Base-by-base conservation (phyloP, 805 yeast genomes). In the Helenozyma rhizophorensis region DNA sequence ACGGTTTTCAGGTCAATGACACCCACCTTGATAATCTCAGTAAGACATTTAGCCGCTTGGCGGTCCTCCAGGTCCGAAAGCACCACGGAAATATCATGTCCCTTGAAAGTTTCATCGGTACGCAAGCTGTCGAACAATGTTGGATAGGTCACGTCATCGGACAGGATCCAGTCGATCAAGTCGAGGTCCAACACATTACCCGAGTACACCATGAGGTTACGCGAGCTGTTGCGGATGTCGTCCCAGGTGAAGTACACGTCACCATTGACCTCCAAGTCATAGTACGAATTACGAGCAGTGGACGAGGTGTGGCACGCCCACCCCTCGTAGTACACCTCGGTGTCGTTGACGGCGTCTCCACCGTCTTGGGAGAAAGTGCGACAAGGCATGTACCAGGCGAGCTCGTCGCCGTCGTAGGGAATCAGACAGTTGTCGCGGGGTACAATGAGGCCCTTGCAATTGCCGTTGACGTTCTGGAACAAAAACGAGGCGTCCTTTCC, bases 381-480 rank as follows among this genome's bases (percentile, higher is more conserved):
- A 66, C 98, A 93, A 3, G 98, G 97, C 81, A 89, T 87, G 61
- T 93, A 93, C 96, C 96, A 89, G 12, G 95, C 97, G 46, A 90
- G 56, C 15, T 74, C 79, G 21, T 74, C 72, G 25, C 62, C 69
- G 35, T 74, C 68, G 30, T 42, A 45, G 1, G 97, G 97, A 37
- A 89, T 89, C 0, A 81, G 48, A 47, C 84, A 74, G 51, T 80
- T 73, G 3, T 62, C 74, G 43, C 75, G 76, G 28, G 96, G 94
- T 4, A 53, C 69, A 36, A 93, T 82, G 32, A 89, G 62, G 23
- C 78, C 80, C 56, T 77, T 80, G 64, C 98, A 90, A 54, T 89
- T 79, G 14, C 94, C 94, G 54, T 88, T 88, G 27, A 88, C 95
- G 56, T 88, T 88, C 58, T 88, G 97, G 56, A 88, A 88, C 37